Evolutionary conservation across 2,329 filamentous ascomycete species (phyloP).

Genomic region (Colletotrichum godetiae): DNA sequence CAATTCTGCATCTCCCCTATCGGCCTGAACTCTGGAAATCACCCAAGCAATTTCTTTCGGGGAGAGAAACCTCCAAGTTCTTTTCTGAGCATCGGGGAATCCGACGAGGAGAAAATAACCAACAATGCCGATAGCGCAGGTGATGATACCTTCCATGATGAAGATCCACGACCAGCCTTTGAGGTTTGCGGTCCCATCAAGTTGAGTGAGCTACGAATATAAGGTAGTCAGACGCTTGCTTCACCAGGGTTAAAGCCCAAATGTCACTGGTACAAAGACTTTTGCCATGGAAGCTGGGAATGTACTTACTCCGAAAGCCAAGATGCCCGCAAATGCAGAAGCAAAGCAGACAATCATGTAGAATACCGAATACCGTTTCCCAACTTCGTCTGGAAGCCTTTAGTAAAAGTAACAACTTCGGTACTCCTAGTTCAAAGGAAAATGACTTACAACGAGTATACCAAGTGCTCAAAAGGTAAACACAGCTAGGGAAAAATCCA

Average conservation of each 20-base stretch:
- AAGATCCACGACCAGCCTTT: slow-evolving; percentile 72
- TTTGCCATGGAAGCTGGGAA: slow-evolving; percentile 38
- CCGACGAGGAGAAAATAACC: slow-evolving; percentile 76
- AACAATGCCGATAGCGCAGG: slow-evolving; percentile 41
- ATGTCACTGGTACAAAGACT: slow-evolving; percentile 38
- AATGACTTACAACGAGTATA: slow-evolving; percentile 62
- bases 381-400: slow-evolving; percentile 61
- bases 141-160: slow-evolving; percentile 75
- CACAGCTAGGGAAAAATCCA: slow-evolving; percentile 63
- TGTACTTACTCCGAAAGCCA: slow-evolving; percentile 42
- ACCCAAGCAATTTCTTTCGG: slow-evolving; percentile 75
- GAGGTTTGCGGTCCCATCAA: slow-evolving; percentile 66
- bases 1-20: slow-evolving; percentile 71
- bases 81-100: slow-evolving; percentile 76
- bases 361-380: slow-evolving; percentile 59
- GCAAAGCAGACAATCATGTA: slow-evolving; percentile 42
- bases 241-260: not conserved
- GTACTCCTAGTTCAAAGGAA: slow-evolving; percentile 57
- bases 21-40: slow-evolving; percentile 72
- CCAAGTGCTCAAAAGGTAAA: slow-evolving; percentile 72
- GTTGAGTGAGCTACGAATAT: slow-evolving; percentile 38
- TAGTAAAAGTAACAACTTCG: slow-evolving; percentile 59
- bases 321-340: slow-evolving; percentile 40
- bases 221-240: not conserved
- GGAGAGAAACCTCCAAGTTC: slow-evolving; percentile 65